phyloP scores from a whole-genome alignment of 495 filamentous ascomycete species.

The Penicillium simplicissimum region DNA sequence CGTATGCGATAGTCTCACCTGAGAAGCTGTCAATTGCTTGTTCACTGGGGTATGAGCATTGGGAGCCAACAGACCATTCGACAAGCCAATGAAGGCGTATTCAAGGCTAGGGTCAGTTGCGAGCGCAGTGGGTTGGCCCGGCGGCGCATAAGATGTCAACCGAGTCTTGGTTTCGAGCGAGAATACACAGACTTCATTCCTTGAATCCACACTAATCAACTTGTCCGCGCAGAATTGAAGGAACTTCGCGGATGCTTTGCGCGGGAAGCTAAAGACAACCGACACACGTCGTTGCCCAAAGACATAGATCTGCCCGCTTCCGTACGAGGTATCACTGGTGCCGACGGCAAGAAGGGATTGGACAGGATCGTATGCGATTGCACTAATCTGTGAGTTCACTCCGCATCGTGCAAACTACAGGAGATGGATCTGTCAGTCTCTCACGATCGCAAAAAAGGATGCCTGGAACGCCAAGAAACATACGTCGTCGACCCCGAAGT shows the following conservation, averaged over 20 bases:
- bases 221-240: conserved; percentile 79
- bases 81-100: conserved; percentile 79
- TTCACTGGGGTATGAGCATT: neutral
- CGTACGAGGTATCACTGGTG: conserved; percentile 77
- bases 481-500: conserved; percentile 83
- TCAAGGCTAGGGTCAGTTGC: conserved; percentile 84
- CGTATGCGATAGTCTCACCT: conserved; percentile 84
- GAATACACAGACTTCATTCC: conserved; percentile 79
- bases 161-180: conserved; percentile 64
- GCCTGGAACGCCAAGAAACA: conserved; percentile 36
- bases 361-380: conserved; percentile 84
- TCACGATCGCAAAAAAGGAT: conserved; percentile 24
- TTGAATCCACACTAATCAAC: conserved; percentile 77
- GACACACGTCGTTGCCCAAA: conserved; percentile 83
- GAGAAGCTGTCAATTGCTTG: conserved; percentile 13
- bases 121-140: conserved; percentile 68
- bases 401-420: conserved; percentile 74
- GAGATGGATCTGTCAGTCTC: conserved; percentile 23
- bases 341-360: conserved; percentile 94
- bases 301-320: conserved; percentile 81
- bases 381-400: conserved; percentile 81
- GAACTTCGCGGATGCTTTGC: conserved; percentile 66
- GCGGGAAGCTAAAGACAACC: conserved; percentile 63
- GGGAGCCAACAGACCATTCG: conserved; percentile 54
- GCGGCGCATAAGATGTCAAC: conserved; percentile 66